Percentiles rank a stretch among this genome's conserved stretches.
Evolutionary conservation across 208 protist genomes (phyloP).

Genomic region (Novymonas esmeraldas): DNA sequence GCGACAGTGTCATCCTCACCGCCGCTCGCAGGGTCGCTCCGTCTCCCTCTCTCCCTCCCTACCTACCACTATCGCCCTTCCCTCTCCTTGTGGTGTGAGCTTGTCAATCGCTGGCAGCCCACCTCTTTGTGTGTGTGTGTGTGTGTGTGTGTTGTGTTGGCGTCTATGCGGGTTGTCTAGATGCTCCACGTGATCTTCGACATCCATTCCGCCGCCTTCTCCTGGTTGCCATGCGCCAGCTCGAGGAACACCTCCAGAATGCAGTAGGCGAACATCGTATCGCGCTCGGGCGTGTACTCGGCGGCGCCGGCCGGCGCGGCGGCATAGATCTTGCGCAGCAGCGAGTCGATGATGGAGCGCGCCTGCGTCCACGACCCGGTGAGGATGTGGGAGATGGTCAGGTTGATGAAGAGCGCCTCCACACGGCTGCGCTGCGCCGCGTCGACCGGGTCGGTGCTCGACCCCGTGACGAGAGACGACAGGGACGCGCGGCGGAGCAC

Average conservation of each 20-base stretch:
- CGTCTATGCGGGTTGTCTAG: slow-evolving; percentile 13
- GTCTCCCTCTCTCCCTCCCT: no score
- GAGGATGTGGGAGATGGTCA: slow-evolving; percentile 83
- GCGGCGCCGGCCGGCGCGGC: slow-evolving; percentile 32
- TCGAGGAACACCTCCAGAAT: slow-evolving; percentile 82
- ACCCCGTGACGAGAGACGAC: slow-evolving; percentile 58
- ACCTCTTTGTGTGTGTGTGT: slow-evolving; percentile 2
- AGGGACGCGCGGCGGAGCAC: slow-evolving; percentile 71
- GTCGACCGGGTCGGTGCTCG: slow-evolving; percentile 44
- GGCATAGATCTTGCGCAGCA: slow-evolving; percentile 84
- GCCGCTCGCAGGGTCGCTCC: no score
- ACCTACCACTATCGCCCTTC: no score
- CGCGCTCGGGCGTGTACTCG: slow-evolving; percentile 64
- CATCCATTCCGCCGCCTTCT: slow-evolving; percentile 78
- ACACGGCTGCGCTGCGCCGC: slow-evolving; percentile 78
- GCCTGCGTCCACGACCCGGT: slow-evolving; percentile 87
- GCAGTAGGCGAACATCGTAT: slow-evolving; percentile 78
- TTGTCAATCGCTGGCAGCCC: no score
- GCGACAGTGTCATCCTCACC: no score
- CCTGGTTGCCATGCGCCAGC: slow-evolving; percentile 82
- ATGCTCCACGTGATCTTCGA: slow-evolving; percentile 71
- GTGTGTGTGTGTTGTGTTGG: no score
- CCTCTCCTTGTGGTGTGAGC: no score
- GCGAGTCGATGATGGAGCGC: slow-evolving; percentile 73
- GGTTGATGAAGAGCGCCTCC: slow-evolving; percentile 84